Percentiles rank a stretch among this genome's conserved stretches.
Conservation (phyloP, 345 rosid genomes). For the Eutrema yunnanense region DNA sequence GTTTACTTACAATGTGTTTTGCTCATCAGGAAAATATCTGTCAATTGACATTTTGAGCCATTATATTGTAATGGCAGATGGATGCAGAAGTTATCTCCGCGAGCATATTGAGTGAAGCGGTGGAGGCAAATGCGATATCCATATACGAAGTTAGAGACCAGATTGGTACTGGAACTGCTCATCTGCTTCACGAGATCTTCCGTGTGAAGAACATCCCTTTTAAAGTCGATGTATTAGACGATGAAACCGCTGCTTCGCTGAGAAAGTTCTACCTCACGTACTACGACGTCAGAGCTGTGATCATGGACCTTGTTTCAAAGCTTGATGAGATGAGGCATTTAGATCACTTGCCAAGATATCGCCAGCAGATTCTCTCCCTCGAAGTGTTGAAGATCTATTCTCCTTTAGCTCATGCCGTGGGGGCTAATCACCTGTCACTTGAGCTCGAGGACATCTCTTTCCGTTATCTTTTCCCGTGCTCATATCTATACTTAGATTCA, state of each 20-base stretch:
- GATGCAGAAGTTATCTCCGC: constrained; percentile 98
- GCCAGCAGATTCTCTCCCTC: constrained; percentile 66
- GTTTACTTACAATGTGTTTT: not conserved
- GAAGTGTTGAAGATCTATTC: constrained; percentile 74
- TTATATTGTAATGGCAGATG: constrained; percentile 49
- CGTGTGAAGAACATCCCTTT: constrained; percentile 67
- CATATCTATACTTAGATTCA: constrained; percentile 69
- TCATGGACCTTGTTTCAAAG: constrained; percentile 66
- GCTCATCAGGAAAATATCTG: not conserved
- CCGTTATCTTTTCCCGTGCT: constrained; percentile 70
- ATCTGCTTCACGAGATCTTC: constrained; percentile 74
- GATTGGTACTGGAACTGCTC: constrained; percentile 74
- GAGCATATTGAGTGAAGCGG: constrained; percentile 56
- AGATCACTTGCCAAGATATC: constrained; percentile 68
- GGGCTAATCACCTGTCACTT: constrained; percentile 54
- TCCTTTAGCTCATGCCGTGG: constrained; percentile 84
- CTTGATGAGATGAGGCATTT: constrained; percentile 89
- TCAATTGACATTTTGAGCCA: not conserved
- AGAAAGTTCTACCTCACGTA: constrained; percentile 84
- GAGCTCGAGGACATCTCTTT: constrained; percentile 92
- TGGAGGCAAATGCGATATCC: constrained; percentile 60
- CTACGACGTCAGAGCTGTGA: constrained; percentile 83
- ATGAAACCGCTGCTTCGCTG: constrained; percentile 65
- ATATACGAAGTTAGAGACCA: constrained; percentile 56
- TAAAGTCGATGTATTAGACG: constrained; percentile 61